Base-by-base conservation (phyloP, 176 grass and related monocot genomes). In the Aegilops longissima region DNA sequence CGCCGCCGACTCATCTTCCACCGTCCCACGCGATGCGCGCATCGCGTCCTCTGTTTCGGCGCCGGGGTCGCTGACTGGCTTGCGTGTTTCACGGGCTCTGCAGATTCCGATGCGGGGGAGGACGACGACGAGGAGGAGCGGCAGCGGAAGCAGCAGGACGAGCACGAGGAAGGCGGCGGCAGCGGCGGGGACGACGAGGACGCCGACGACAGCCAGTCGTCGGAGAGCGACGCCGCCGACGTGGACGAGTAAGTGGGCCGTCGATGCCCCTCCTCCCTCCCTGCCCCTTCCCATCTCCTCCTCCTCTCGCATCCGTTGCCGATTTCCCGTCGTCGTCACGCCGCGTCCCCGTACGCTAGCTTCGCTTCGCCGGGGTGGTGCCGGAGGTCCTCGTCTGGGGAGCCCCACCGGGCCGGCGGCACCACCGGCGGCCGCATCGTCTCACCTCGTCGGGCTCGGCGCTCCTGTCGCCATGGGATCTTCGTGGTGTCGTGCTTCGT, bases 61-160 rank as follows among this genome's bases (percentile, higher is more conserved):
- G 4, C 23, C 52, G 54, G 23, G 18, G 47, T 85, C 62, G 71
- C 82, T 88, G 65, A 92, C 18, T 61, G 30, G 65, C 77, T 34
- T 36, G 36, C 61, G 73, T 81, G 82, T 78, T 64, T 79, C 4
- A 2, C 85, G 64, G 82, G 39, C 33, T 36, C 65, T 9, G 82
- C 78, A 92, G 90, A 92, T 88, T 92, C 90, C 51, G 90, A 91
- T 61, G 90, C 86, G 25, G 90, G 80, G 63, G 90, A 77, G 13
- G 76, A 82, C 71, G 78, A 82, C 14, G 62, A 86, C 12, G 66
- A 23, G 3, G 69, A 62, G 9, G 58, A 73, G 33, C 21, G 21
- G 31, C 21, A 21, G 31, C 44, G 11, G 42, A 3, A 35, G 31
- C 7, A 70, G 6, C 31, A 66, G 67, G 16, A 20, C 3, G 16